phyloP scores from a whole-genome alignment of 2,329 filamentous ascomycete species.

The Aspergillus ruber region DNA sequence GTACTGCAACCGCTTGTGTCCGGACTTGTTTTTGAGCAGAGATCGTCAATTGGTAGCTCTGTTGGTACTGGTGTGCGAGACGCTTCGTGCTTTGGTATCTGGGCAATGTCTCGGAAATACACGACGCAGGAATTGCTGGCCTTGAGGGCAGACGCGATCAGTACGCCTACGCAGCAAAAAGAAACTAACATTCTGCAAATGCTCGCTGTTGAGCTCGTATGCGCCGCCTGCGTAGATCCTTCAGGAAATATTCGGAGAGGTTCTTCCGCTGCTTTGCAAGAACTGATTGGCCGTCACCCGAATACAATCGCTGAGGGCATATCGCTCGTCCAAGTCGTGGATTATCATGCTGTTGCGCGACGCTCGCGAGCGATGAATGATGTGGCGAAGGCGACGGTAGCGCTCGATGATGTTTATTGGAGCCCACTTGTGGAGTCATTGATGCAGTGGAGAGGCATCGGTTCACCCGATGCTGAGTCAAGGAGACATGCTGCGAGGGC shows the following conservation, averaged over 20 bases:
- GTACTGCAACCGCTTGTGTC: conserved; percentile 72
- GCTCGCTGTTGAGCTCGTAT: conserved; percentile 73
- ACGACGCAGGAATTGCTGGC: conserved; percentile 67
- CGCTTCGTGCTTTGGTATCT: conserved; percentile 92
- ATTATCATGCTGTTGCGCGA: conserved; percentile 90
- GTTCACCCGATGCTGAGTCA: conserved; percentile 67
- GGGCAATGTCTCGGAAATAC: conserved; percentile 85
- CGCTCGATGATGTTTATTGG: conserved; percentile 60
- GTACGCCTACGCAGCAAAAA: conserved; percentile 20
- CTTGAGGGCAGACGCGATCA: conserved; percentile 42
- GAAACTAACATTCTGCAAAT: conserved; percentile 57
- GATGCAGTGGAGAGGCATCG: conserved; percentile 81
- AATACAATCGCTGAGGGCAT: conserved; percentile 79
- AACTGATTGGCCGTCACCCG: conserved; percentile 87
- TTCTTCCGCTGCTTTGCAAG: conserved; percentile 87
- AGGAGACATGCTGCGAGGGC: conserved; percentile 65
- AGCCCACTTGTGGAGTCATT: conserved; percentile 63
- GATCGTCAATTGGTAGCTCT: conserved; percentile 75
- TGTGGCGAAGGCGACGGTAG: conserved; percentile 63
- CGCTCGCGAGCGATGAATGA: conserved; percentile 73
- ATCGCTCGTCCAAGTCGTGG: conserved; percentile 75
- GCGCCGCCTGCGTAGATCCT: conserved; percentile 77
- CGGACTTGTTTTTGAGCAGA: conserved; percentile 81
- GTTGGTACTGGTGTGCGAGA: conserved; percentile 87
- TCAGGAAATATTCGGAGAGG: conserved; percentile 90